These are phyloP conservation scores for Thinopyrum obtusiflorum DNA, from an alignment of 202 grass and related monocot species.

Conservation along the genomic window DNA sequence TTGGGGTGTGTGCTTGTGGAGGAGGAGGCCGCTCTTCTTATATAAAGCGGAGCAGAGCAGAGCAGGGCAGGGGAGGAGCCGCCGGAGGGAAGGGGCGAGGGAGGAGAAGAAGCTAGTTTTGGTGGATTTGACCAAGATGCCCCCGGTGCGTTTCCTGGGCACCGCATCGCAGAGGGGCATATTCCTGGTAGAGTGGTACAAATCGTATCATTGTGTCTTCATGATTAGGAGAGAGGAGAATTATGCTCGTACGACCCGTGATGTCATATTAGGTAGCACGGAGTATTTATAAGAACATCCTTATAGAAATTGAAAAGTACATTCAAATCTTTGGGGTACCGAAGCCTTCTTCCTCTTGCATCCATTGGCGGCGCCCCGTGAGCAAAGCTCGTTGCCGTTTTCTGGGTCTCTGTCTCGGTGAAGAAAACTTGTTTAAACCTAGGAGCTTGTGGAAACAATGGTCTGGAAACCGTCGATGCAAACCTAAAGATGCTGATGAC, in stretches of 20 bases:
- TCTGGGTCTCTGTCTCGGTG: too few relatives aligned
- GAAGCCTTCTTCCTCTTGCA: too few relatives aligned
- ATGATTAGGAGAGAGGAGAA: not conserved
- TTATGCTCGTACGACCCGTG: not conserved
- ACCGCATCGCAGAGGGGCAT: constrained; percentile 41
- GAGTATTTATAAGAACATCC: too few relatives aligned
- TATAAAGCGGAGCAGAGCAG: not conserved
- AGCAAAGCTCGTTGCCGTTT: too few relatives aligned
- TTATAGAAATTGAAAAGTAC: too few relatives aligned
- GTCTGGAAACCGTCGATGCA: too few relatives aligned
- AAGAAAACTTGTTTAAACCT: too few relatives aligned
- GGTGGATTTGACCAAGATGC: constrained; percentile 27
- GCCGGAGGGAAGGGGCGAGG: not conserved
- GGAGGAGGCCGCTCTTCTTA: not conserved
- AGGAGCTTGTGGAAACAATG: too few relatives aligned
- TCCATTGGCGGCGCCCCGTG: too few relatives aligned
- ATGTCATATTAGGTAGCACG: not conserved
- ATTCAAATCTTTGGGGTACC: too few relatives aligned
- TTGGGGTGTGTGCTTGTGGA: not conserved
- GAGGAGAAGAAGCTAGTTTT: not conserved
- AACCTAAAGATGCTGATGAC: too few relatives aligned
- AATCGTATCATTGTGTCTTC: not conserved
- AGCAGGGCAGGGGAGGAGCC: constrained; percentile 1
- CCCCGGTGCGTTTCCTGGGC: constrained; percentile 40
- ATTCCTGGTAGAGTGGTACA: not conserved